Conservation (phyloP, 1,139 yeast species). For the Kodamaea suecica region DNA sequence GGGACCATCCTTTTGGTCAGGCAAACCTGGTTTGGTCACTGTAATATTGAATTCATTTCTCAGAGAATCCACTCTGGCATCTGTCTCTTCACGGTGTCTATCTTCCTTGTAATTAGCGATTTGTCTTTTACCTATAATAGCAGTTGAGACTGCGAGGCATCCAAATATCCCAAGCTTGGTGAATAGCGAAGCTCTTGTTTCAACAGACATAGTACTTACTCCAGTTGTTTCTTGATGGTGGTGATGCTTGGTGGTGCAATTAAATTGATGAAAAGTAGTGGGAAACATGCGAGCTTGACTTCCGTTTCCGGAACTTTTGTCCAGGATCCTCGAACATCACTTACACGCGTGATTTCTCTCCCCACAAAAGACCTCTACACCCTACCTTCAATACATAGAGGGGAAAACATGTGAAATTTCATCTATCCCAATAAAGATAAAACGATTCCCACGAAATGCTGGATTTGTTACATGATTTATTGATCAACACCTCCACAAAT, state of each 20-base stretch:
- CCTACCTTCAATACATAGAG: too few species aligned
- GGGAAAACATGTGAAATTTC: background rate
- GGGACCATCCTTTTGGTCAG: constrained; percentile 23
- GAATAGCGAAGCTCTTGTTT: constrained; percentile 37
- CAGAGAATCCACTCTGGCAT: constrained; percentile 34
- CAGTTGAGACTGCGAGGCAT: constrained; percentile 31
- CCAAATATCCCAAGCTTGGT: constrained; percentile 36
- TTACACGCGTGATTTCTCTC: too few species aligned
- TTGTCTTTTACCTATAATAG: constrained; percentile 35
- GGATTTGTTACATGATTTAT: background rate
- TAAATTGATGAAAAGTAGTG: too few species aligned
- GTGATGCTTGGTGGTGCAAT: too few species aligned
- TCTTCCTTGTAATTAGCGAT: constrained; percentile 36
- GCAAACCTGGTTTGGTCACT: constrained; percentile 38
- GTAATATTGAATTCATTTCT: constrained; percentile 30
- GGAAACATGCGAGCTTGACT: too few species aligned
- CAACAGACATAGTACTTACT: constrained; percentile 18
- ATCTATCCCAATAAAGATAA: too few species aligned
- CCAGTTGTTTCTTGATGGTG: too few species aligned
- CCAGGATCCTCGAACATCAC: too few species aligned
- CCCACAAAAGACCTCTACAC: too few species aligned
- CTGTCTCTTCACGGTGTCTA: constrained; percentile 38
- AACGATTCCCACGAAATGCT: too few species aligned
- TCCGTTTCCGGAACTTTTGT: too few species aligned
- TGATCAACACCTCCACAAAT: background rate